These are phyloP conservation scores for Eucalyptus shirleyi DNA, from an alignment of 345 rosid species.

Conservation along the genomic window DNA sequence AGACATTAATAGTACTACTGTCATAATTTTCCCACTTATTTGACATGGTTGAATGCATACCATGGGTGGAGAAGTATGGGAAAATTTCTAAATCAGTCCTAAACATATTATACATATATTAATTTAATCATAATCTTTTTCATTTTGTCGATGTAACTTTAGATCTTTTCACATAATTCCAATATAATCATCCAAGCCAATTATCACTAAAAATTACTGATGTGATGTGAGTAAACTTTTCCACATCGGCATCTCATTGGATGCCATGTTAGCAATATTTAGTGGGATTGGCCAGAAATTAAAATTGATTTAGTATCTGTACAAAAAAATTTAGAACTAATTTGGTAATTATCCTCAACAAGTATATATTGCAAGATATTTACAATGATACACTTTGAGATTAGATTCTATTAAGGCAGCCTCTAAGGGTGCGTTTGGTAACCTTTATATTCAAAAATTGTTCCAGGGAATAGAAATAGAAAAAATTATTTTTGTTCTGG, in stretches of 20 bases:
- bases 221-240: accelerated
- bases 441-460: too few species aligned
- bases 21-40: not conserved
- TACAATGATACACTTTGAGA: not conserved
- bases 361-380: not conserved
- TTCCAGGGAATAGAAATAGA: too few species aligned
- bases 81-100: not conserved
- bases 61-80: not conserved
- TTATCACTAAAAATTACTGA: too few species aligned
- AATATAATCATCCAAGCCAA: too few species aligned
- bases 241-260: not conserved
- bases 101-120: accelerated
- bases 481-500: too few species aligned
- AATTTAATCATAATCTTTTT: too few species aligned
- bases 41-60: not conserved
- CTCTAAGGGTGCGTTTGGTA: too few species aligned
- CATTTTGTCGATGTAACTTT: too few species aligned
- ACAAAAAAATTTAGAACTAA: not conserved
- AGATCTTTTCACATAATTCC: accelerated
- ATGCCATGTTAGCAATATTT: not conserved
- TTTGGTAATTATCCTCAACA: not conserved
- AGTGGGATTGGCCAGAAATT: not conserved
- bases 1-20: not conserved
- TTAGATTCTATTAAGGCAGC: too few species aligned
- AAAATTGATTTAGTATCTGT: accelerated